Evolutionary conservation across 2,329 filamentous ascomycete genomes (phyloP).

Genomic region (Trichoderma endophyticum): DNA sequence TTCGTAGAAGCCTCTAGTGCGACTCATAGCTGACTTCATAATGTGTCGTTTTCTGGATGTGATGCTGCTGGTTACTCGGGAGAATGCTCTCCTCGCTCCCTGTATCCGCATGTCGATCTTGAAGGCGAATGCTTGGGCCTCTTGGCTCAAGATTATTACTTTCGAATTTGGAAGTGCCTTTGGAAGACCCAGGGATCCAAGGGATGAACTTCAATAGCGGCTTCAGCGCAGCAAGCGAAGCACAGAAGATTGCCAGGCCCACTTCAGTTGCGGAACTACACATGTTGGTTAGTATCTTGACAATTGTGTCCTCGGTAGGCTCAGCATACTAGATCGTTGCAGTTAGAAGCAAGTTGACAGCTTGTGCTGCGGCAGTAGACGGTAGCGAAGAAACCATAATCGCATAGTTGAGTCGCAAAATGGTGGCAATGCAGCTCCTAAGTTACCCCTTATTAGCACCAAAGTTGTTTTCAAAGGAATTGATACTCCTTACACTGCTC

Average conservation of each 20-base stretch:
- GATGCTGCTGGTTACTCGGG: background rate
- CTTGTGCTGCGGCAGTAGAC: background rate
- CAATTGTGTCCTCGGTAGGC: too few relatives aligned
- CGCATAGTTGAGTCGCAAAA: background rate
- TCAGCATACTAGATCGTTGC: conserved; percentile 1
- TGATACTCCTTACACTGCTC: background rate
- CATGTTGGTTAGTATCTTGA: background rate
- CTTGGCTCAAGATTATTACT: background rate
- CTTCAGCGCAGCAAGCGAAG: background rate
- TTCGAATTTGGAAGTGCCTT: background rate
- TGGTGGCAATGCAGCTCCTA: conserved; percentile 5
- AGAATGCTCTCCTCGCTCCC: background rate
- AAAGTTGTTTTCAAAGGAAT: background rate
- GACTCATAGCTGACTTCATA: conserved; percentile 1
- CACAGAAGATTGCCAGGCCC: conserved; percentile 1
- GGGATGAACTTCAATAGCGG: background rate
- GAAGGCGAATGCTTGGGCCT: conserved; percentile 6
- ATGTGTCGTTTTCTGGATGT: background rate
- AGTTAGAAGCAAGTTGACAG: background rate
- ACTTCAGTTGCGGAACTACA: background rate
- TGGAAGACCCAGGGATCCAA: conserved; percentile 1
- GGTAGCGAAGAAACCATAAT: background rate
- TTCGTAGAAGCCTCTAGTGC: background rate
- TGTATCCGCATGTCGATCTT: background rate
- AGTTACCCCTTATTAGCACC: background rate